phyloP scores from a whole-genome alignment of 805 yeast genomes.

The Candida palmyrensis region DNA sequence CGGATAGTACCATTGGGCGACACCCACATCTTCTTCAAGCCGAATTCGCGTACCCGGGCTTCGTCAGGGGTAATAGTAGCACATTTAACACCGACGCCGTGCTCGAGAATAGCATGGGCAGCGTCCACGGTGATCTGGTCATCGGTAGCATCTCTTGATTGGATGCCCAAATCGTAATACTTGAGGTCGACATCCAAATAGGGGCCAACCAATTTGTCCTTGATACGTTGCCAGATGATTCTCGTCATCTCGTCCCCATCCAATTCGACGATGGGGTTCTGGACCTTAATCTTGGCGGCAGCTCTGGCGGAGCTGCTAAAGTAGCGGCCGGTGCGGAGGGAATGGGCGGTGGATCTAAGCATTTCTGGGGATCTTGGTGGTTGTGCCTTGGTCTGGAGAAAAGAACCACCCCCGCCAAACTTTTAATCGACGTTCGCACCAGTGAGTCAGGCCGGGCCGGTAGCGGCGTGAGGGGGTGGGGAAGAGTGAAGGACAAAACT shows the following conservation, averaged over 20 bases:
- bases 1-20: conserved; percentile 84
- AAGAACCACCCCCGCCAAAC: too few species aligned
- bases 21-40: conserved; percentile 75
- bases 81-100: conserved; percentile 80
- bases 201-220: conserved; percentile 61
- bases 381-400: too few species aligned
- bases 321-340: conserved; percentile 4
- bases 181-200: conserved; percentile 69
- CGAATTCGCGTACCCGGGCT: conserved; percentile 69
- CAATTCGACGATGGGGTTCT: conserved; percentile 69
- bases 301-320: conserved; percentile 1
- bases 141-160: conserved; percentile 62
- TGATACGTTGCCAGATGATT: conserved; percentile 75
- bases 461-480: too few species aligned
- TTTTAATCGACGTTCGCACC: too few species aligned
- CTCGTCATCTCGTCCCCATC: conserved; percentile 89
- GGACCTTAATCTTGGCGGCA: conserved; percentile 55
- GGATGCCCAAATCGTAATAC: conserved; percentile 69
- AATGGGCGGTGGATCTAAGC: conserved; percentile 9
- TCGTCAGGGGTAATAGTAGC: conserved; percentile 87
- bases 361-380: too few species aligned
- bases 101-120: conserved; percentile 67
- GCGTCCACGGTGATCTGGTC: conserved; percentile 76
- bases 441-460: too few species aligned
- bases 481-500: too few species aligned